Percentiles rank a stretch among this genome's conserved stretches.
Evolutionary conservation across 1,284 basidiomycete genomes (phyloP).

Genomic region (Psilocybe mexicana): DNA sequence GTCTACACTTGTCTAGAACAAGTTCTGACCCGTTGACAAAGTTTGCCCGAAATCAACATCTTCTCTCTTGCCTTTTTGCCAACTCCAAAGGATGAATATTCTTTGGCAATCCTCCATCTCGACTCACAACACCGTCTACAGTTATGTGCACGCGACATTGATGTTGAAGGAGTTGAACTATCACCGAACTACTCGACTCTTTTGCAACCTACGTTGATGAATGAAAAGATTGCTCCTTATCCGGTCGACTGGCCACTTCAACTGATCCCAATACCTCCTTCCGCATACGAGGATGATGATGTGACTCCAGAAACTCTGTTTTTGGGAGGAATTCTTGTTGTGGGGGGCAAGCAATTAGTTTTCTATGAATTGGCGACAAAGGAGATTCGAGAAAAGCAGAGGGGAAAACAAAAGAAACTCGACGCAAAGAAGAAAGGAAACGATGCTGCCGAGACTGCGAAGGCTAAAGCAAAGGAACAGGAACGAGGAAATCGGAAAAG

Average conservation of each 20-base stretch:
- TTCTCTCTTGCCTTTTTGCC: constrained; percentile 71
- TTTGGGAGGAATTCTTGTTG: constrained; percentile 66
- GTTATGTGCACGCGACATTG: constrained; percentile 59
- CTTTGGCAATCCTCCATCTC: constrained; percentile 68
- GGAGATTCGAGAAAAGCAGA: constrained; percentile 50
- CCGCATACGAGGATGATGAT: constrained; percentile 25
- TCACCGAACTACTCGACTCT: constrained; percentile 50
- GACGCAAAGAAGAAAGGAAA: constrained; percentile 50
- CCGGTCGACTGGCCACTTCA: constrained; percentile 42
- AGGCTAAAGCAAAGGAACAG: constrained; percentile 55
- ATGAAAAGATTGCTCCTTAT: constrained; percentile 38
- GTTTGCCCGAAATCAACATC: constrained; percentile 76
- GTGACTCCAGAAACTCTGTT: constrained; percentile 36
- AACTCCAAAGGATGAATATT: constrained; percentile 42
- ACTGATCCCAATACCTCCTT: constrained; percentile 48
- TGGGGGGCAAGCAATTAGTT: constrained; percentile 63
- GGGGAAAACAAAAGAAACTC: constrained; percentile 50
- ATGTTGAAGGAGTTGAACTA: constrained; percentile 48
- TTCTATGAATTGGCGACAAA: constrained; percentile 56
- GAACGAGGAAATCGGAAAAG: constrained; percentile 53
- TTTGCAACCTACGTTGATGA: constrained; percentile 46
- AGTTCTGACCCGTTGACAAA: constrained; percentile 28
- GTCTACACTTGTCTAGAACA: background rate
- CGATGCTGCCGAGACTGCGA: constrained; percentile 39
- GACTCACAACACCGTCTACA: constrained; percentile 65